Evolutionary conservation across 192 early-diverging fungal species (phyloP).

Genomic region (Coemansia reversa): DNA sequence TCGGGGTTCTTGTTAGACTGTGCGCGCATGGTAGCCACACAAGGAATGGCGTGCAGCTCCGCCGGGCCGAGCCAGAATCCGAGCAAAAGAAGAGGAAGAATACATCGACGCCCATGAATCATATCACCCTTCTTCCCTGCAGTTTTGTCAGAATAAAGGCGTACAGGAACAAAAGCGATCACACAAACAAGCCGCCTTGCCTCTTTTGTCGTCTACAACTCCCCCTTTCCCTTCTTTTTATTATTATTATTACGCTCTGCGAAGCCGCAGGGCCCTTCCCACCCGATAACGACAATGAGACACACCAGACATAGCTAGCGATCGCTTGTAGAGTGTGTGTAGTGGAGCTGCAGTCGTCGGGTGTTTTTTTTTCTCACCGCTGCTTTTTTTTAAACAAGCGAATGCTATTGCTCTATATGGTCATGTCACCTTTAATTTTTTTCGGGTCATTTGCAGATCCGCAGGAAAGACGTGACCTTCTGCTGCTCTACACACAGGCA

Average conservation of each 20-base stretch:
- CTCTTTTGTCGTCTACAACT: background rate
- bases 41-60: background rate
- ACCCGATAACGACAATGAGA: background rate
- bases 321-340: background rate
- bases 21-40: background rate
- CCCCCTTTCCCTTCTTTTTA: background rate
- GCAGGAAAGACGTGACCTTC: background rate
- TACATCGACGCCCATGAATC: background rate
- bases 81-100: background rate
- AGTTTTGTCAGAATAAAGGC: background rate
- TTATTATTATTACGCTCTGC: background rate
- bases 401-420: slow-evolving; percentile 5
- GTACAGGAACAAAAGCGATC: background rate
- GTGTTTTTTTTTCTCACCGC: background rate
- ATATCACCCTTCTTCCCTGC: background rate
- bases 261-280: slow-evolving; percentile 6
- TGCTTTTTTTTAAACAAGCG: background rate
- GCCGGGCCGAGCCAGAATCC: background rate
- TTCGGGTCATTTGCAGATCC: background rate
- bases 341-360: background rate
- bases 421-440: background rate
- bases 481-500: background rate
- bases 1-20: background rate
- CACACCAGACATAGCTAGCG: background rate
- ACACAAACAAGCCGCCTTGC: background rate